phyloP scores from a whole-genome alignment of 2,329 filamentous ascomycete genomes.

The Ophiosphaerella korrae region DNA sequence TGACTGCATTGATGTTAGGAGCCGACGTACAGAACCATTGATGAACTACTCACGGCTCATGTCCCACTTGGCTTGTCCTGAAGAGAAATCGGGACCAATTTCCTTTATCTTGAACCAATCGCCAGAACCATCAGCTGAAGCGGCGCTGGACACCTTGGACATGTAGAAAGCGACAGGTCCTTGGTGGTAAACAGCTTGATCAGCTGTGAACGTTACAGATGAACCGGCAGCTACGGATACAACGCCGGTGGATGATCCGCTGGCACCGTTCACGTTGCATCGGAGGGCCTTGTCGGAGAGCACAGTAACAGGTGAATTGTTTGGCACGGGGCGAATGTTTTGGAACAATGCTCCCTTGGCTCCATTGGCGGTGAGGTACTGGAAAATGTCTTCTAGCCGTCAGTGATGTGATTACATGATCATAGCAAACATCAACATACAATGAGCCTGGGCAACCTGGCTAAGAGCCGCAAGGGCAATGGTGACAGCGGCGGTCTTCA shows the following conservation, averaged over 20 bases:
- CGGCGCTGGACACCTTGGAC: slow-evolving; percentile 43
- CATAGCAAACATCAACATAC: slow-evolving; percentile 20
- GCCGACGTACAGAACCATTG: not conserved
- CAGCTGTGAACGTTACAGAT: slow-evolving; percentile 42
- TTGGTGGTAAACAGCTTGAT: slow-evolving; percentile 47
- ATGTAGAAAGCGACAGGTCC: slow-evolving; percentile 47
- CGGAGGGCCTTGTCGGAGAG: slow-evolving; percentile 39
- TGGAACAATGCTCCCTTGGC: slow-evolving; percentile 41
- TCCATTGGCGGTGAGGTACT: slow-evolving; percentile 45
- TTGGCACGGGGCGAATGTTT: slow-evolving; percentile 46
- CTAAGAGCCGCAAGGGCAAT: slow-evolving; percentile 40
- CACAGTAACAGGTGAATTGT: slow-evolving; percentile 46
- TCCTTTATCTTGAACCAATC: slow-evolving; percentile 50
- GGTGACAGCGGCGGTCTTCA: slow-evolving; percentile 42
- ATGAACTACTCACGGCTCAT: slow-evolving; percentile 29
- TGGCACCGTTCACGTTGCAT: slow-evolving; percentile 44
- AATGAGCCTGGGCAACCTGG: slow-evolving; percentile 45
- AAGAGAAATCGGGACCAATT: slow-evolving; percentile 44
- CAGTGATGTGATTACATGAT: slow-evolving; percentile 1
- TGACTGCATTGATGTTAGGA: slow-evolving; percentile 25
- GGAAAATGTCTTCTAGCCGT: slow-evolving; percentile 42
- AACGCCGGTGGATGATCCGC: slow-evolving; percentile 34
- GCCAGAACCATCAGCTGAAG: slow-evolving; percentile 41
- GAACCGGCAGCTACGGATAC: slow-evolving; percentile 45
- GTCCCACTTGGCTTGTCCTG: slow-evolving; percentile 42